Evolutionary conservation across 768 basidiomycete genomes (phyloP), one percentile per base, ranked within the genome.

Genomic region (Macrolepiota albuminosa): DNA sequence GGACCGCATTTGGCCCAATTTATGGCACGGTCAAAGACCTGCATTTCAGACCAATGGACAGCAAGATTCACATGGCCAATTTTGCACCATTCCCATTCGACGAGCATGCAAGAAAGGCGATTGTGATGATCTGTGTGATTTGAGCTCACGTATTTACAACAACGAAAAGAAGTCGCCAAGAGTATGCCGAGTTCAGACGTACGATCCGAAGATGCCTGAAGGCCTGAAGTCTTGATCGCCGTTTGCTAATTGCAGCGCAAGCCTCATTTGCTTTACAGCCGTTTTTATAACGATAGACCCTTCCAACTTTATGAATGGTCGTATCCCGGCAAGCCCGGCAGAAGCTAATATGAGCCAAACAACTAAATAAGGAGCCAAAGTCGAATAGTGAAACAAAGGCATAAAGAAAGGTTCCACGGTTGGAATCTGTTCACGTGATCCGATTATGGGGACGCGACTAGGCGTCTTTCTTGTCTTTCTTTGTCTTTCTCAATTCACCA

Each of bases 391-490:
- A 29, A 29, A 29, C 29, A 29, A 29, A 29, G 29, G 29, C 29
- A 29, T 29, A 29, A 29, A 29, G 29, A 29, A 29, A 29, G 29
- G 29, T 29, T 29, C 29, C 29, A 29, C 29, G 29, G 29, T 43
- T 55, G 42, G 29, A 24, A 45, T 56, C 34, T n/a, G 10, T 3
- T 46, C 72, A 71, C 70, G 69, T 73, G 72, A 63, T 52, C 51
- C 59, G 53, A 65, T 59, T 21, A 63, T 61, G 63, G 47, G n/a
- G 62, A 69, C 71, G 71, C 71, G 71, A 64, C 66, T 54, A 6
- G 6, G 54, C 29, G 29, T 56, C 39, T 34, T 43, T 51, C 54
- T 48, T 45, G 21, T 21, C 21, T 21, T 21, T 21, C 21, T 21
- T 21, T 50, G 53, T 36, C 45, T 43, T 21, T 50, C 40, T 45